These are phyloP conservation scores for Hanseniaspora mollemarum DNA, from an alignment of 805 yeast genomes.

Conservation along the genomic window DNA sequence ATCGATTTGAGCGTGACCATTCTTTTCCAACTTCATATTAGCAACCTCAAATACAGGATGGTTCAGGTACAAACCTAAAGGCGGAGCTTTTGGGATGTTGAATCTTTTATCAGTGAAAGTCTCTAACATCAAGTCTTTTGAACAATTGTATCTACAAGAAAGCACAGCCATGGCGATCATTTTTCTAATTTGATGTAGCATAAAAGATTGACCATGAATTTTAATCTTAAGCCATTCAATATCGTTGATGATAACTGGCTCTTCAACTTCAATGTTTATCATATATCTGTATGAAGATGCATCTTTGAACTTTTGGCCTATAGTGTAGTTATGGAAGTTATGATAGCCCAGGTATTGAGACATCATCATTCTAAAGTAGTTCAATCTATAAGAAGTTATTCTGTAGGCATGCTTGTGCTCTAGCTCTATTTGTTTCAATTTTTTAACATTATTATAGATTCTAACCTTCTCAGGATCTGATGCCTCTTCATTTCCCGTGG, in stretches of 20 bases:
- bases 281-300: constrained; percentile 76
- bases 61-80: constrained; percentile 80
- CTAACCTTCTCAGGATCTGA: constrained; percentile 26
- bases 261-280: constrained; percentile 66
- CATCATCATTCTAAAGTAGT: constrained; percentile 55
- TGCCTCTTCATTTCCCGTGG: constrained; percentile 18
- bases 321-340: constrained; percentile 80
- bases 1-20: constrained; percentile 66
- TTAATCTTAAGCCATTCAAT: constrained; percentile 95
- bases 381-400: constrained; percentile 50
- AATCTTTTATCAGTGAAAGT: constrained; percentile 65
- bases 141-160: constrained; percentile 76
- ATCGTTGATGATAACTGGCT: constrained; percentile 82
- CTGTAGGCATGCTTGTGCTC: constrained; percentile 57
- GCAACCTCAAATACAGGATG: constrained; percentile 84
- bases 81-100: constrained; percentile 95
- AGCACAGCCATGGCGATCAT: constrained; percentile 94
- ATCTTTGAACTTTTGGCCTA: constrained; percentile 73
- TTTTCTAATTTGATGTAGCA: constrained; percentile 95
- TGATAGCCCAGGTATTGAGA: constrained; percentile 71
- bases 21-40: constrained; percentile 55
- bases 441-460: constrained; percentile 34
- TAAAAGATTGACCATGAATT: constrained; percentile 95
- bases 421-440: constrained; percentile 53
- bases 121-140: constrained; percentile 59